Evolutionary conservation across 805 yeast genomes (phyloP), one percentile per base, ranked within the genome.

Genomic region (Yamadazyma nakazawae): DNA sequence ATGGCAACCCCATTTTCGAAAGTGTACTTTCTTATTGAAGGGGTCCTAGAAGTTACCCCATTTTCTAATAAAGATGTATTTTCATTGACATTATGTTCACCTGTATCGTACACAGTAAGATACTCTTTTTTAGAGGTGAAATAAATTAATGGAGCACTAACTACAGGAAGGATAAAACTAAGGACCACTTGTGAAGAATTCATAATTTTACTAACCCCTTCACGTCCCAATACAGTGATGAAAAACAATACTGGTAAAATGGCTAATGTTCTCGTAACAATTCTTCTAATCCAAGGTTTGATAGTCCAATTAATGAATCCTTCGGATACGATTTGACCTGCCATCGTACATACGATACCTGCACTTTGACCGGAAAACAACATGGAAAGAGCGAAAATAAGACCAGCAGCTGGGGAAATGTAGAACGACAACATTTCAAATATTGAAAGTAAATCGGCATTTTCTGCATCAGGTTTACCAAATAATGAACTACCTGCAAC

Each of bases 331-430:
- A 72, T 72, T 53, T 72, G 77, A 11, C 77, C 77, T 1, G 77
- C 74, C 77, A 72, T 72, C 3, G 77, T 72, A 54, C 77, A 72
- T 11, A 72, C 77, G 34, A 72, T 72, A 13, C 77, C 77, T 4
- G 77, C 77, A 52, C 74, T 68, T 48, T 72, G 77, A 25, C 77
- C 77, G 1, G 76, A 64, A 46, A 70, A 72, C 16, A 72, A 54
- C 77, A 72, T 72, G 0, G 76, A 72, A 32, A 71, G 60, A 1
- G 76, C 77, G 57, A 72, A 72, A 12, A 72, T 62, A 6, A 72
- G 45, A 1, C 77, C 77, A 0, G 76, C 77, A 2, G 75, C 68
- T 0, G 76, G 76, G 3, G 73, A 66, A 34, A 72, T 70, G 54
- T 72, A 72, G 43, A 55, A 60, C 0, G 75, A 68, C 30, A 72